Conservation (phyloP, 345 rosid species). For the Hibiscus syriacus region DNA sequence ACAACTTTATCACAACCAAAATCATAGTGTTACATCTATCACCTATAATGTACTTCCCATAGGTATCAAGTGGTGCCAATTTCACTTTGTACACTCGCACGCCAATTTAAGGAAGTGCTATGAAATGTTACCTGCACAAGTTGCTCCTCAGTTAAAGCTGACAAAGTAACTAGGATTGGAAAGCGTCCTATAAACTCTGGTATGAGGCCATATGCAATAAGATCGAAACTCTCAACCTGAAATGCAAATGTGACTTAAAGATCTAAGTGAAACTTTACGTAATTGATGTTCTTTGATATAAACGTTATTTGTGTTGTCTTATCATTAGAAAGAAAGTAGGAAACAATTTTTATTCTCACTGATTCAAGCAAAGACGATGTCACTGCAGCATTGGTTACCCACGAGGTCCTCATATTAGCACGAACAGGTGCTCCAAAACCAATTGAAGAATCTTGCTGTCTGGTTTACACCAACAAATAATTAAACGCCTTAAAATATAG, state of each 20-base stretch:
- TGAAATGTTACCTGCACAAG: slow-evolving; percentile 55
- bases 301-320: background rate
- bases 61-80: background rate
- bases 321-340: background rate
- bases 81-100: background rate
- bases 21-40: background rate
- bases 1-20: background rate
- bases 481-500: slow-evolving; percentile 12
- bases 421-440: slow-evolving; percentile 99
- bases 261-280: slow-evolving; percentile 3
- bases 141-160: slow-evolving; percentile 90
- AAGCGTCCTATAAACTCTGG: too few relatives aligned
- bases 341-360: slow-evolving; percentile 33
- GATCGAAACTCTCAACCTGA: too few relatives aligned
- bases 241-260: slow-evolving; percentile 13
- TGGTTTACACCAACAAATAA: slow-evolving; percentile 21
- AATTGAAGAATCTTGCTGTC: slow-evolving; percentile 91
- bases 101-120: slow-evolving; percentile 3
- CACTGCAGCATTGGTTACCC: slow-evolving; percentile 54
- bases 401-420: too few relatives aligned
- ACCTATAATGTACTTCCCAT: background rate
- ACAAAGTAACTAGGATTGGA: too few relatives aligned
- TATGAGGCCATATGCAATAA: too few relatives aligned
- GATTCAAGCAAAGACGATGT: slow-evolving; percentile 87
- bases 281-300: too few relatives aligned